Base-by-base conservation (phyloP, 306 rosid species). In the Carpinus viminea region DNA sequence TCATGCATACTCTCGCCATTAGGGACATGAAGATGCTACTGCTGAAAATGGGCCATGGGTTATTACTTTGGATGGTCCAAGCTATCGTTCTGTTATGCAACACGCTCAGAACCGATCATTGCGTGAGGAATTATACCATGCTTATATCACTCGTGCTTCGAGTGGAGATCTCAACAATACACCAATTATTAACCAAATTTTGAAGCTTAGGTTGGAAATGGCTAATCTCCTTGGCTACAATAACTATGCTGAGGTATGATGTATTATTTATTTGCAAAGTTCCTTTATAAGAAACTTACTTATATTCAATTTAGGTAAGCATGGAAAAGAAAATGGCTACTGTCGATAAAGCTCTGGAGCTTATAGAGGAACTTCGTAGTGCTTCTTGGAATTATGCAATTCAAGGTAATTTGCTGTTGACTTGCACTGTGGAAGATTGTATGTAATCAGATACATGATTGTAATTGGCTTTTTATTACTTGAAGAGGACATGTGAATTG, bases 261-360 rank as follows among this genome's bases (percentile, higher is more conserved):
- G 46, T 65, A 34, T 11, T 1, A 7, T 36, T 9, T 20, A 56
- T 15, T 65, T 15, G 70, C 41, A 60, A 60, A 60, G 15, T 26
- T 24, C 38, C 12, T 12, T 13, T 26, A 3, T 60, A 3, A 26
- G 21, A 24, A 24, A 12, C 34, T 21, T 9, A 60, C 31, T 12
- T 52, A 12, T 5, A 6, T 52, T 52, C 56, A 52, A 52, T 52
- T 87, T 91, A 94, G 98, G 93, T 92, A 83, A 94, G 98, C 90
- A 92, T 94, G 97, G 98, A 93, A 80, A 87, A 89, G 55, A 94
- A 94, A 88, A 94, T 92, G 98, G 98, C 98, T 69, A 91, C 97
- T 60, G 93, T 94, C 83, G 90, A 89, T 34, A 94, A 89, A 86
- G 98, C 95, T 10, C 87, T 87, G 83, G 97, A 92, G 76, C 98